phyloP scores from a whole-genome alignment of 2,329 filamentous ascomycete species.

The Pseudomassariella vexata region DNA sequence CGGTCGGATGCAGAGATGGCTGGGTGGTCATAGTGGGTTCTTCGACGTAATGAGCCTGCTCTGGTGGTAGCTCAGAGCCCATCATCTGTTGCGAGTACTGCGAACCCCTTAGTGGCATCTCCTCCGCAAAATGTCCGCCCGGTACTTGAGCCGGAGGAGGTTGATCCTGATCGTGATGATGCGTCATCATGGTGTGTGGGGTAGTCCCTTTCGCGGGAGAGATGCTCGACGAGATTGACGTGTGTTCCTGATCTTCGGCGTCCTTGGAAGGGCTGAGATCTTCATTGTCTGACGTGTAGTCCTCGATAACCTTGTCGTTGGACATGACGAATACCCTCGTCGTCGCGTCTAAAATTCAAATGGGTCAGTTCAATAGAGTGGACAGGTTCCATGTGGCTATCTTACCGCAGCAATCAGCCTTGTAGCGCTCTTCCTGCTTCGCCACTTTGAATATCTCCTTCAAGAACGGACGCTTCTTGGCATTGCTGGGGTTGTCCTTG shows the following conservation, averaged over 20 bases:
- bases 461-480: constrained; percentile 48
- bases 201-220: constrained; percentile 29
- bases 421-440: constrained; percentile 48
- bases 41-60: constrained; percentile 18
- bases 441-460: constrained; percentile 60
- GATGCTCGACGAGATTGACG: constrained; percentile 25
- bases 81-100: constrained; percentile 37
- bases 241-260: constrained; percentile 34
- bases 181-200: constrained; percentile 27
- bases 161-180: constrained; percentile 28
- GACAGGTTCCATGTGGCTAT: constrained; percentile 4
- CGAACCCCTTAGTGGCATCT: constrained; percentile 36
- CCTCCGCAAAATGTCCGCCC: constrained; percentile 16
- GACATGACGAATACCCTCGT: constrained; percentile 42
- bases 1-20: constrained; percentile 2
- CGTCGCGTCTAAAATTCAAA: constrained; percentile 22
- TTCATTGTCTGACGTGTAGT: constrained; percentile 42
- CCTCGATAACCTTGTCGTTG: constrained; percentile 44
- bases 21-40: neutral
- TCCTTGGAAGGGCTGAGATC: constrained; percentile 33
- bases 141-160: constrained; percentile 10
- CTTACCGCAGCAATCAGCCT: constrained; percentile 52
- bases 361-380: neutral
- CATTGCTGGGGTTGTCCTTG: constrained; percentile 46
- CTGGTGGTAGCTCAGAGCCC: constrained; percentile 33